Conservation (phyloP, 768 basidiomycete genomes). For the Russula sp. region DNA sequence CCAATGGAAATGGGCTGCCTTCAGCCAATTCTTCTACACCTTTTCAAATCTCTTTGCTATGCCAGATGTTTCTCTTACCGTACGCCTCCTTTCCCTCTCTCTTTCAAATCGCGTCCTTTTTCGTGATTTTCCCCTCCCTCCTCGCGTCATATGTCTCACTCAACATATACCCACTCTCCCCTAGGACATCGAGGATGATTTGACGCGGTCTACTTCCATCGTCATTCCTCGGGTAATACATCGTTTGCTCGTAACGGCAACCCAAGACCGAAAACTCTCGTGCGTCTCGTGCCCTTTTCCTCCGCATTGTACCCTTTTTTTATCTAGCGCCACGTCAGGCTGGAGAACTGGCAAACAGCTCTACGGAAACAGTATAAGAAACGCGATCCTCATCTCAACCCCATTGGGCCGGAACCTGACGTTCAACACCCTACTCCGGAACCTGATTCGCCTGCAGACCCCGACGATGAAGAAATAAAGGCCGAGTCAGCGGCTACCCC, state of each 20-base stretch:
- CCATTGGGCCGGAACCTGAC: conserved; percentile 58
- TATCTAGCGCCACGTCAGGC: conserved; percentile 34
- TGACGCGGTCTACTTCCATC: conserved; percentile 50
- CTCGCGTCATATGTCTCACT: conserved; percentile 13
- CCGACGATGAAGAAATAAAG: conserved; percentile 24
- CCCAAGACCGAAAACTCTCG: conserved; percentile 78
- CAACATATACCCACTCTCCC: conserved; percentile 17
- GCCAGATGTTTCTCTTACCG: conserved; percentile 61
- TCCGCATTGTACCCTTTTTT: conserved; percentile 21
- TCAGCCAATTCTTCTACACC: conserved; percentile 85
- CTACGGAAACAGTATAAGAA: conserved; percentile 73
- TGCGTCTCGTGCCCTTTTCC: conserved; percentile 34
- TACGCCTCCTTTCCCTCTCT: conserved; percentile 33
- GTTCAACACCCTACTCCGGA: conserved; percentile 23
- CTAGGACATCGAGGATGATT: conserved; percentile 77
- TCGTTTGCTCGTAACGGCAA: conserved; percentile 63
- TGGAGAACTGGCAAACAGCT: conserved; percentile 72
- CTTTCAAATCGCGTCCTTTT: conserved; percentile 5
- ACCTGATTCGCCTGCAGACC: conserved; percentile 24
- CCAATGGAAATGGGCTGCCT: conserved; percentile 91
- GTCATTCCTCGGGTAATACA: conserved; percentile 72
- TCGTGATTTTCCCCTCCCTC: background rate
- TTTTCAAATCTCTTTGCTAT: conserved; percentile 70
- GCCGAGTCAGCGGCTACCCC: conserved; percentile 10
- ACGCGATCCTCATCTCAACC: conserved; percentile 64